Conservation (phyloP, 768 basidiomycete genomes). For the Podaxis pistillaris region DNA sequence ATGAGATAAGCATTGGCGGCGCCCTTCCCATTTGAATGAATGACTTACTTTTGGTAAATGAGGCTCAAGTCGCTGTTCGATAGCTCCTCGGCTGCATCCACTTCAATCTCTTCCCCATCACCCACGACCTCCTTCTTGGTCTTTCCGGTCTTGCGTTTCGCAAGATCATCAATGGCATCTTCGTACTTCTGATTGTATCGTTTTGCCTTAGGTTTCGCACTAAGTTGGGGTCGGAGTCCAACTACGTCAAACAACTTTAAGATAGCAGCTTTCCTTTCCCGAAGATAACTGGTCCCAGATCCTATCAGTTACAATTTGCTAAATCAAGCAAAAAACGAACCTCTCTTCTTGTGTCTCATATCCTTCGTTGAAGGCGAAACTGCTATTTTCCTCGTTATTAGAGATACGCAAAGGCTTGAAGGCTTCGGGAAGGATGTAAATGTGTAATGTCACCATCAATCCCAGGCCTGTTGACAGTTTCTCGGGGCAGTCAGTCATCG, state of each 20-base stretch:
- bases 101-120: conserved; percentile 80
- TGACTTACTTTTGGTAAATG: conserved; percentile 77
- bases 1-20: conserved; percentile 4
- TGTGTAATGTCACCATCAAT: conserved; percentile 72
- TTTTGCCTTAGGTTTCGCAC: conserved; percentile 34
- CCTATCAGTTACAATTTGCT: not conserved
- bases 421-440: conserved; percentile 67
- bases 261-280: conserved; percentile 77
- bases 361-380: conserved; percentile 67
- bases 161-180: conserved; percentile 40
- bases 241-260: conserved; percentile 71
- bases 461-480: conserved; percentile 71
- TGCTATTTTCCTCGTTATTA: not conserved
- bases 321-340: conserved; percentile 19
- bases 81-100: conserved; percentile 81
- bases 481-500: conserved; percentile 77
- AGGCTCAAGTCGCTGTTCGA: conserved; percentile 76
- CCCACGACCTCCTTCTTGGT: conserved; percentile 66
- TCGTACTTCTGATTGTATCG: conserved; percentile 33
- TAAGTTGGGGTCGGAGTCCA: conserved; percentile 62
- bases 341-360: conserved; percentile 80
- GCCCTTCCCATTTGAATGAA: not conserved
- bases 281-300: conserved; percentile 42
- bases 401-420: conserved; percentile 42
- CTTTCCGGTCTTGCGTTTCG: conserved; percentile 39